A percentile compares a stretch with the other conserved stretches of the same genome.
phyloP scores from a whole-genome alignment of 2,329 filamentous ascomycete genomes.

The Dryadomyces quercivorus region DNA sequence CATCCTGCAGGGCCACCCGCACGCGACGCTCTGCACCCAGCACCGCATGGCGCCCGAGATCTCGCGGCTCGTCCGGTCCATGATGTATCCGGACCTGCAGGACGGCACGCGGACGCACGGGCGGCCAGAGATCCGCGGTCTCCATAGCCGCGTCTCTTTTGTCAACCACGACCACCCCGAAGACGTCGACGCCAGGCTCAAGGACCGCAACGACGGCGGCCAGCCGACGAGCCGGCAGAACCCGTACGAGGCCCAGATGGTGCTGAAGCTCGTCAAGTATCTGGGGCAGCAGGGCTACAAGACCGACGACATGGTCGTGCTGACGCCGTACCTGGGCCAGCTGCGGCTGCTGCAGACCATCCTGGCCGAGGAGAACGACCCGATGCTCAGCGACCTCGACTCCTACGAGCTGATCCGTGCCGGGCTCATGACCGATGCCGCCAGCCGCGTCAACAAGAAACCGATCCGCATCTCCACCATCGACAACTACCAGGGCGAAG shows the following conservation, averaged over 20 bases:
- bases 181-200: conserved; percentile 24
- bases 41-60: conserved; percentile 61
- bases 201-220: conserved; percentile 34
- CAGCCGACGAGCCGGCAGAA: conserved; percentile 35
- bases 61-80: conserved; percentile 32
- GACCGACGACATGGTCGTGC: conserved; percentile 50
- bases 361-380: conserved; percentile 43
- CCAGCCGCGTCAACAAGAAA: conserved; percentile 36
- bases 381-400: conserved; percentile 57
- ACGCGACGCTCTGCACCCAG: conserved; percentile 45
- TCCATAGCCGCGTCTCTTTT: conserved; percentile 51
- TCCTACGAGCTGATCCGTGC: conserved; percentile 29
- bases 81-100: conserved; percentile 48
- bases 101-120: conserved; percentile 36
- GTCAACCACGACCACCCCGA: conserved; percentile 51
- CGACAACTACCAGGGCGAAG: conserved; percentile 71
- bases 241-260: conserved; percentile 51
- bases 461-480: conserved; percentile 55
- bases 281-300: conserved; percentile 60
- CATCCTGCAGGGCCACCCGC: conserved; percentile 39
- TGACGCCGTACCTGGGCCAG: conserved; percentile 64
- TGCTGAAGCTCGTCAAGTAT: conserved; percentile 52
- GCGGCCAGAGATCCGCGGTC: conserved; percentile 37
- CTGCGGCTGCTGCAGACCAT: conserved; percentile 41
- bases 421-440: conserved; percentile 44